phyloP scores from a whole-genome alignment of 352 stramenopile species.

The Globisporangium barbulae region DNA sequence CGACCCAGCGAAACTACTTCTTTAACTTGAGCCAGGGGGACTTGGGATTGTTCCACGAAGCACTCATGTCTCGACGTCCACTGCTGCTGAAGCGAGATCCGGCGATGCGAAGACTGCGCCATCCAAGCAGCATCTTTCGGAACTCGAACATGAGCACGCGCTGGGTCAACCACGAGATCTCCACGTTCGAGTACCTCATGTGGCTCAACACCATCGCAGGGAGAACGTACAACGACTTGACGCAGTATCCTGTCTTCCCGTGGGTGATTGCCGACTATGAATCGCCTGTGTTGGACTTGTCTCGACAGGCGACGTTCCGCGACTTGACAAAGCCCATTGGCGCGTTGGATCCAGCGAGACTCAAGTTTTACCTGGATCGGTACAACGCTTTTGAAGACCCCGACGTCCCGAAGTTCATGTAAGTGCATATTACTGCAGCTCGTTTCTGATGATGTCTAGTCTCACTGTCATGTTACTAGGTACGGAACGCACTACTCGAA shows the following conservation, averaged over 20 bases:
- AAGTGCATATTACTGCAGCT: slow-evolving; percentile 13
- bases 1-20: slow-evolving; percentile 83
- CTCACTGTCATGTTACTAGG: slow-evolving; percentile 26
- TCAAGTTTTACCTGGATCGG: slow-evolving; percentile 93
- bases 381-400: slow-evolving; percentile 90
- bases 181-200: slow-evolving; percentile 96
- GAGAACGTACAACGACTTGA: slow-evolving; percentile 90
- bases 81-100: slow-evolving; percentile 66
- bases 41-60: slow-evolving; percentile 58
- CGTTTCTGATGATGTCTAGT: not conserved
- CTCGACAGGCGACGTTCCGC: slow-evolving; percentile 84
- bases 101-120: slow-evolving; percentile 65
- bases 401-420: slow-evolving; percentile 89
- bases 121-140: slow-evolving; percentile 79
- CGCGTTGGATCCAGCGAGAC: slow-evolving; percentile 90
- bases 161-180: slow-evolving; percentile 90
- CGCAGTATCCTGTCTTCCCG: slow-evolving; percentile 96
- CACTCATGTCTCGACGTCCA: slow-evolving; percentile 55
- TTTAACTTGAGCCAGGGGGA: slow-evolving; percentile 67
- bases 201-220: slow-evolving; percentile 90
- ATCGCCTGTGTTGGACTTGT: slow-evolving; percentile 62
- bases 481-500: slow-evolving; percentile 90
- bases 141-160: slow-evolving; percentile 65
- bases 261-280: slow-evolving; percentile 90
- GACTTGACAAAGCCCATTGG: slow-evolving; percentile 98